A percentile compares a stretch with the other conserved stretches of the same genome.
These are phyloP conservation scores for Macadamia integrifolia DNA, from an alignment of 164 flowering plant species.

Conservation along the genomic window DNA sequence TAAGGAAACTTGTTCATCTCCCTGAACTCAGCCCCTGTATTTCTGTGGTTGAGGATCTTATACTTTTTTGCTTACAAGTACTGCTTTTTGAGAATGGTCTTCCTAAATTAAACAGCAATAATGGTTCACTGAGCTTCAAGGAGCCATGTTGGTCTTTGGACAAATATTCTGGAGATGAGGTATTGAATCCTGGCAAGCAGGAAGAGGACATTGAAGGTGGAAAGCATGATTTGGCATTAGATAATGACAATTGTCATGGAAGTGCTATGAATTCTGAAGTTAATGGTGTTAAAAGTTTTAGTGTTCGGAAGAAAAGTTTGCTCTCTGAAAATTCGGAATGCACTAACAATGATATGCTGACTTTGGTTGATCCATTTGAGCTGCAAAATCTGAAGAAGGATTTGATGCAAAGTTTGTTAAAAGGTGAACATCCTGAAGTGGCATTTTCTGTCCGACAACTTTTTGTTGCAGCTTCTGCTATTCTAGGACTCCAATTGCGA, in stretches of 20 bases:
- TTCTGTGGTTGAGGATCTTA: conserved; percentile 30
- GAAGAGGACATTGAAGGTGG: conserved; percentile 11
- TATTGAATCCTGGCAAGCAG: conserved; percentile 8
- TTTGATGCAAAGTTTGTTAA: conserved; percentile 43
- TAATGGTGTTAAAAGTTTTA: conserved; percentile 1
- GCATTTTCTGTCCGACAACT: conserved; percentile 57
- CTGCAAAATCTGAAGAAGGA: conserved; percentile 28
- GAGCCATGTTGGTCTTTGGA: conserved; percentile 9
- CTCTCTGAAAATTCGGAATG: conserved; percentile 12
- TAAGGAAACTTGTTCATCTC: conserved; percentile 22
- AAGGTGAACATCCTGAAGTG: conserved; percentile 52
- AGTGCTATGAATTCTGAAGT: conserved; percentile 5
- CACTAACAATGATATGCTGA: conserved; percentile 19
- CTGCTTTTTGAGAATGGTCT: conserved; percentile 31
- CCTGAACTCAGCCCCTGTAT: conserved; percentile 29
- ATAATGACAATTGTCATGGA: conserved; percentile 11
- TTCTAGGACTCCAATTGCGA: conserved; percentile 46
- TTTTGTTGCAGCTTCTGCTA: conserved; percentile 58
- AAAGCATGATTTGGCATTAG: conserved; percentile 9
- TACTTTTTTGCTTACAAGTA: conserved; percentile 21
- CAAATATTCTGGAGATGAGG: conserved; percentile 4
- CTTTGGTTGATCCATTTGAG: conserved; percentile 27
- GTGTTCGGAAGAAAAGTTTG: conserved; percentile 8
- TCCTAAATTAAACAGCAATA: conserved; percentile 6
- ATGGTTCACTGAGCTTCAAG: conserved; percentile 12